Evolutionary conservation across 257 asterid species (phyloP), one percentile per base, ranked within the genome.

Genomic region (Sherardia arvensis): DNA sequence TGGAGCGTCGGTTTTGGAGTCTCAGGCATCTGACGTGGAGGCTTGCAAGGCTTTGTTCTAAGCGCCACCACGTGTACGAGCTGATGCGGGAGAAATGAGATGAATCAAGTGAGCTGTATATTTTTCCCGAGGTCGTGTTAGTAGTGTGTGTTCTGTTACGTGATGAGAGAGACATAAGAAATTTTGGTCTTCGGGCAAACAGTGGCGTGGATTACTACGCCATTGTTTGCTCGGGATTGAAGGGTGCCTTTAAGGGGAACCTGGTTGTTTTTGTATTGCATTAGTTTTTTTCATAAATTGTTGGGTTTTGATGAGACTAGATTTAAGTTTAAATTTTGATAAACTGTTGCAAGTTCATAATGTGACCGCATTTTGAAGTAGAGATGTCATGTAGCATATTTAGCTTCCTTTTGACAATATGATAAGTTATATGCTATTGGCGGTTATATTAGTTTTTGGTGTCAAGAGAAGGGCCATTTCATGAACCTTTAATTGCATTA

Each of bases 31-130:
- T 5, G 89, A 87, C 53, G 38, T 93, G 3, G 76, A 81, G 9
- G 96, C 90, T 2, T 87, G 97, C 33, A 71, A 82, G 74, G 62
- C 78, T 65, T 77, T 93, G 26, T 75, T 85, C 76, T 76, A 8
- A 32, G 20, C 51, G 8, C 9, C 18, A 2, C 14, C 14, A 17
- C 12, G 47, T 3, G 47, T 38, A 36, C 17, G 43, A 1, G 68
- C 57, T 81, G 77, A 75, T 40, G 71, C 55, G 71, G 70, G 66
- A 65, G 68, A 73, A 56, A 51, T 62, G 66, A 53, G 28, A 0
- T 80, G 64, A 67, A 69, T 59, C 69, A 28, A 21, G 77, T 70
- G 76, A 61, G 84, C 66, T 81, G 85, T 76, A 61, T 76, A 78
- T 78, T 80, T 38, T 77, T 77, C 77, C 76, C 33, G 77, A 69